Evolutionary conservation across 2,329 filamentous ascomycete genomes (phyloP), one percentile per base, ranked within the genome.

Genomic region (Uncinocarpus reesii): DNA sequence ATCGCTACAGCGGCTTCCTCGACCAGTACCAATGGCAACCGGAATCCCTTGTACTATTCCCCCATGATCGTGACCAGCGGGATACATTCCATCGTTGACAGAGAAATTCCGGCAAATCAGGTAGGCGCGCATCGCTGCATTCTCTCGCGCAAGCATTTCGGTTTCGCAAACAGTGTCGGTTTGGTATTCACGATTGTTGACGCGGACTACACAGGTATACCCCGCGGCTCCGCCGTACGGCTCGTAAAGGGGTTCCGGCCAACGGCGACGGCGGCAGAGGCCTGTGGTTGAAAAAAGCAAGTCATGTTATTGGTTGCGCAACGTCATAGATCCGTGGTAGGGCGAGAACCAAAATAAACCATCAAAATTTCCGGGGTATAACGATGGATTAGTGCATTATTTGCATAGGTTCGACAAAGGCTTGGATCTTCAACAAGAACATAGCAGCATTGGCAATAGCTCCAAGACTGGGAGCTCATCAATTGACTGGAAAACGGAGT

Each of bases 61-160:
- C 56, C 65, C 77, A 62, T 65, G 76, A 65, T 60, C 75, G 70
- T 64, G 76, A 55, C 67, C 79, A 59, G 57, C 75, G 61, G 62
- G 79, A 55, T 77, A 79, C 87, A 94, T 95, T 64, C 90, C 90
- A 60, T 93, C 88, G 64, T 95, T 95, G 66, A 93, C 86, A 48
- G 87, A 94, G 71, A 95, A 95, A 75, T 95, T 95, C 55, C 88
- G 84, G 74, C 90, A 95, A 57, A 95, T 92, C 80, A 95, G 90
- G 69, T 95, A 96, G 50, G 90, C 90, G 53, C 88, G 84, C 79
- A 93, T 93, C 52, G 90, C 90, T 21, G 90, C 90, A 60, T 90
- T 92, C 67, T 96, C 89, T 62, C 88, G 86, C 40, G 90, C 90
- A 56, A 94, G 75, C 42, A 78, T 73, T 64, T 90, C 85, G 53